These are phyloP conservation scores for Botrytis deweyae DNA, from an alignment of 2,329 filamentous ascomycete genomes.

Conservation along the genomic window DNA sequence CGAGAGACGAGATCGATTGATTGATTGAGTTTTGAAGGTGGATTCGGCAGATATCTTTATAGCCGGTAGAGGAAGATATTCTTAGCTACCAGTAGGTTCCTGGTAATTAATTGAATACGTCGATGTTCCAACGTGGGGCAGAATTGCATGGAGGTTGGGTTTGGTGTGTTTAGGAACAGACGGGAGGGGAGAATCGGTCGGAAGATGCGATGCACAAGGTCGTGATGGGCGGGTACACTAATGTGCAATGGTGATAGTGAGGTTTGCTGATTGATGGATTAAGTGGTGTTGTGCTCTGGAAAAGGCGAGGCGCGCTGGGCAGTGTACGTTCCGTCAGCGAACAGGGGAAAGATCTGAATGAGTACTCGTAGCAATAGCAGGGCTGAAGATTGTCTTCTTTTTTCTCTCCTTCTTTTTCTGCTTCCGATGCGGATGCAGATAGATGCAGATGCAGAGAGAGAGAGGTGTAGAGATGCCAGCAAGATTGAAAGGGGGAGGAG, in stretches of 20 bases:
- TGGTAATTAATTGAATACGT: neutral
- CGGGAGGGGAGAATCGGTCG: constrained; percentile 9
- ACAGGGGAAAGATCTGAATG: constrained; percentile 9
- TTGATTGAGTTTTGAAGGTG: constrained; percentile 6
- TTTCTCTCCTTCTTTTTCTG: neutral
- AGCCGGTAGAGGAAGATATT: neutral
- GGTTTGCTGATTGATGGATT: neutral
- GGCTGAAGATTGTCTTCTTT: constrained; percentile 7
- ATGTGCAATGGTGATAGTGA: neutral
- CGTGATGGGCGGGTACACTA: constrained; percentile 6
- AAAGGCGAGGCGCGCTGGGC: constrained; percentile 5
- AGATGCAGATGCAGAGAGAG: neutral
- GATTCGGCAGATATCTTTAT: constrained; percentile 20
- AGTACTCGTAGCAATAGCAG: constrained; percentile 5
- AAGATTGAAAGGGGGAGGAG: neutral
- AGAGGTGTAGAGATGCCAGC: neutral
- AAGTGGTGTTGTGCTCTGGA: neutral
- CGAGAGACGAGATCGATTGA: neutral
- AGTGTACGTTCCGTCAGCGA: constrained; percentile 4
- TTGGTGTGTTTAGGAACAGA: neutral
- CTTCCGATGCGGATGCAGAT: neutral
- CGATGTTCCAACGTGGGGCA: constrained; percentile 7
- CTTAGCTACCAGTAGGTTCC: neutral
- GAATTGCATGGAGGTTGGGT: neutral
- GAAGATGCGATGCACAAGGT: constrained; percentile 9